A percentile compares a stretch with the other conserved stretches of the same genome.
phyloP scores from a whole-genome alignment of 2,329 filamentous ascomycete genomes.

The Stromatinia cepivora region DNA sequence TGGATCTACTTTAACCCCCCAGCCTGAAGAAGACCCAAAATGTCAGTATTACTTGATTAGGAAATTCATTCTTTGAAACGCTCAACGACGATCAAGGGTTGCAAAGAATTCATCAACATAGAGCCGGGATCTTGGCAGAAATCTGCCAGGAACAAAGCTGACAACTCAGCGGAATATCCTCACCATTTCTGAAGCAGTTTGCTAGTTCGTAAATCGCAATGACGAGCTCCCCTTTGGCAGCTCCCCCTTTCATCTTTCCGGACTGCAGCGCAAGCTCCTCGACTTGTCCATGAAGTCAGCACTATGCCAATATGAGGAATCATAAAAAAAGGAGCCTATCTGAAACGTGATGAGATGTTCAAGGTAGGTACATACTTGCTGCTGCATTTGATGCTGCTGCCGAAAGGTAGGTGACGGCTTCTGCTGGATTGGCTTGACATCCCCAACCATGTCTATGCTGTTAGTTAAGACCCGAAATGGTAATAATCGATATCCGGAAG shows the following conservation, averaged over 20 bases:
- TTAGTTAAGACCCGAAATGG: slow-evolving; percentile 13
- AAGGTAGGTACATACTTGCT: slow-evolving; percentile 44
- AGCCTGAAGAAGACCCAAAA: slow-evolving; percentile 43
- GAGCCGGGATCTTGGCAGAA: slow-evolving; percentile 18
- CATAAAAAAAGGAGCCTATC: background rate
- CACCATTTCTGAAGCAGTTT: slow-evolving; percentile 85
- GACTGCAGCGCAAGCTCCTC: slow-evolving; percentile 83
- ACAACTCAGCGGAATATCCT: slow-evolving; percentile 22
- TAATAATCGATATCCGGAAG: slow-evolving; percentile 10
- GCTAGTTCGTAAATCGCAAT: slow-evolving; percentile 94
- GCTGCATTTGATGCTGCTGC: slow-evolving; percentile 89
- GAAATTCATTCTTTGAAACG: slow-evolving; percentile 2
- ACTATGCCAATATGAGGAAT: slow-evolving; percentile 16
- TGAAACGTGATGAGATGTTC: slow-evolving; percentile 9
- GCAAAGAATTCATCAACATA: background rate
- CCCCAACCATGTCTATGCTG: slow-evolving; percentile 84
- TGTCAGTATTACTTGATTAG: slow-evolving; percentile 22
- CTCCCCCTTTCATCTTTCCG: slow-evolving; percentile 88
- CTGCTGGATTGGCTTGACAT: slow-evolving; percentile 67
- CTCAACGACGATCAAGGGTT: background rate
- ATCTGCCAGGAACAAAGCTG: slow-evolving; percentile 12
- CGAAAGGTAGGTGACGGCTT: slow-evolving; percentile 81
- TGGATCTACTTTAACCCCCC: slow-evolving; percentile 85
- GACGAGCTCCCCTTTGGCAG: slow-evolving; percentile 93
- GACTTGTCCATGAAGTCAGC: slow-evolving; percentile 44